Conservation (phyloP, 2,329 filamentous ascomycete genomes). For the Aspergillus hortae region DNA sequence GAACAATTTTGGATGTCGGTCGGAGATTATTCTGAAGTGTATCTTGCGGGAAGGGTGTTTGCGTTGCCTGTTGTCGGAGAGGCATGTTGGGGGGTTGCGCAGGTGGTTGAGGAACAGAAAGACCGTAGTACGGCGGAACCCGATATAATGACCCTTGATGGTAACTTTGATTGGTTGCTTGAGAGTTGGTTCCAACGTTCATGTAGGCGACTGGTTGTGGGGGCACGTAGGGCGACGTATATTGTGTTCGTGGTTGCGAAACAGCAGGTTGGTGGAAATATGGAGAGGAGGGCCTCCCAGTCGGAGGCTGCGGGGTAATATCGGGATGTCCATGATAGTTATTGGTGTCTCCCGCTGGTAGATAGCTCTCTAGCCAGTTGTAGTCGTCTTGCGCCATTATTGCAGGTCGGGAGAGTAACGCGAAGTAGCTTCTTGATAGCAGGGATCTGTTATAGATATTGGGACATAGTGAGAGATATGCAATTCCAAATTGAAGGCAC, state of each 20-base stretch:
- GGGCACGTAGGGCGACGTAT: too few relatives aligned
- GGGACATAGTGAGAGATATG: too few relatives aligned
- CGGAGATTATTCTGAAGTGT: background rate
- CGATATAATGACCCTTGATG: too few relatives aligned
- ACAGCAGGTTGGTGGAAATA: background rate
- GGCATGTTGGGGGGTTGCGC: background rate
- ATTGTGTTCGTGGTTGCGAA: too few relatives aligned
- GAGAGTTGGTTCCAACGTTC: too few relatives aligned
- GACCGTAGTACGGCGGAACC: background rate
- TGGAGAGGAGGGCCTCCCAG: slow-evolving; percentile 1
- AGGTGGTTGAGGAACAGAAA: background rate
- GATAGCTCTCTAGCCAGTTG: slow-evolving; percentile 16
- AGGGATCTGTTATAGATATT: too few relatives aligned
- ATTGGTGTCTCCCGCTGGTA: slow-evolving; percentile 3
- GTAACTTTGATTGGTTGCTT: too few relatives aligned
- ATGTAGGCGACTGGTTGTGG: too few relatives aligned
- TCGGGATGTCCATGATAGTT: slow-evolving; percentile 2
- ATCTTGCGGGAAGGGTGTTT: background rate
- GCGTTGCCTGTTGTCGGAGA: too few relatives aligned
- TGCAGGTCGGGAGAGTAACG: background rate
- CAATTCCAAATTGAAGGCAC: too few relatives aligned
- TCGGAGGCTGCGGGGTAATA: background rate
- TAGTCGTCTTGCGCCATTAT: slow-evolving; percentile 21
- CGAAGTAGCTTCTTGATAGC: too few relatives aligned
- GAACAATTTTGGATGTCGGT: background rate